phyloP scores from a whole-genome alignment of 441 rosid species.

The Hypseocharis bilobata region DNA sequence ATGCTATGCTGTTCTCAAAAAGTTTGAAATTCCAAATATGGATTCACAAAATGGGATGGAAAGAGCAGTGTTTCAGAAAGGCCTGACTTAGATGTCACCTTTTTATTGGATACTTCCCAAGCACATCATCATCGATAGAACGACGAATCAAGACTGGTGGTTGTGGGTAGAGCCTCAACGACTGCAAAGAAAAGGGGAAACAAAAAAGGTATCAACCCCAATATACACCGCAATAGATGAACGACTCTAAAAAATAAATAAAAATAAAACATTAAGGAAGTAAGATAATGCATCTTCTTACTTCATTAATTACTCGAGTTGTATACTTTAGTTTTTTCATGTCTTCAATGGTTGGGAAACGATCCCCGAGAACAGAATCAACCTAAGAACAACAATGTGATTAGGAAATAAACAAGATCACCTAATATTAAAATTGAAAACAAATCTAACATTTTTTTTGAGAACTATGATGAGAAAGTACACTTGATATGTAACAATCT shows the following conservation, averaged over 20 bases:
- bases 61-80: too few species aligned
- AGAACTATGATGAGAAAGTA: not conserved
- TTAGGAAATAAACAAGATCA: not conserved
- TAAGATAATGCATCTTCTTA: conserved; percentile 22
- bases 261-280: not conserved
- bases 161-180: conserved; percentile 90
- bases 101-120: conserved; percentile 72
- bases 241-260: not conserved
- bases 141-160: conserved; percentile 97
- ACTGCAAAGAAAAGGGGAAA: conserved; percentile 37
- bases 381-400: conserved; percentile 37
- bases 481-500: not conserved
- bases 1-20: not conserved
- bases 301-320: conserved; percentile 89
- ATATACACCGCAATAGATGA: conserved; percentile 11
- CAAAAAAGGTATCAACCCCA: conserved; percentile 11
- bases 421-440: conserved; percentile 12
- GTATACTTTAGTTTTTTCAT: conserved; percentile 87
- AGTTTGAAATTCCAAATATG: too few species aligned
- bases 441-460: not conserved
- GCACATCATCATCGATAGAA: conserved; percentile 57
- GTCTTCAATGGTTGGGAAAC: conserved; percentile 71
- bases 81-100: conserved; percentile 33
- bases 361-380: conserved; percentile 84
- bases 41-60: too few species aligned